These are phyloP conservation scores for Pseudogymnoascus sp. DNA, from an alignment of 2,329 filamentous ascomycete species.

Conservation along the genomic window DNA sequence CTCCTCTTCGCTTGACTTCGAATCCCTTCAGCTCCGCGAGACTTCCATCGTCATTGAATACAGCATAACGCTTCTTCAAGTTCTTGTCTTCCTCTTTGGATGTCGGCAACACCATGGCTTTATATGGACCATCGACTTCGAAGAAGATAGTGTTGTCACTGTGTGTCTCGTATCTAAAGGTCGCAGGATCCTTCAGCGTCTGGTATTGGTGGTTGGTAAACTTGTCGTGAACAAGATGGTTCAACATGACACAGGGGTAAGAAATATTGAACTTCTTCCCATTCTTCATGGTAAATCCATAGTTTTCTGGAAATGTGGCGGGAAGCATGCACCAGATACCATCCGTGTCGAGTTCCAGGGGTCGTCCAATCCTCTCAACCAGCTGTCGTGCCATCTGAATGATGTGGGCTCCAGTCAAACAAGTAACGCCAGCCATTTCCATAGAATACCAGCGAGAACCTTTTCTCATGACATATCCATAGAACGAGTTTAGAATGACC, in stretches of 20 bases:
- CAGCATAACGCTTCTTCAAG: constrained; percentile 96
- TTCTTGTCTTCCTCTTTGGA: constrained; percentile 99
- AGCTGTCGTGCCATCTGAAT: constrained; percentile 93
- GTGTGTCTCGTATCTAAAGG: constrained; percentile 88
- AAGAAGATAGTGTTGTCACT: constrained; percentile 99
- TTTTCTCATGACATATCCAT: constrained; percentile 98
- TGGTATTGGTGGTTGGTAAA: constrained; percentile 99
- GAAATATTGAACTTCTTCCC: constrained; percentile 96
- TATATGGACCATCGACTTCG: constrained; percentile 96
- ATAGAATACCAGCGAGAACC: constrained; percentile 98
- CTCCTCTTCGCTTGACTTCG: constrained; percentile 93
- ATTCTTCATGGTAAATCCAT: constrained; percentile 85
- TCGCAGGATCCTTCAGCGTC: constrained; percentile 69
- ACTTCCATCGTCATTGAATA: constrained; percentile 96
- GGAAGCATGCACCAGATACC: constrained; percentile 99
- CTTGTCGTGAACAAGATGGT: constrained; percentile 86
- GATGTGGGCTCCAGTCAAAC: constrained; percentile 89
- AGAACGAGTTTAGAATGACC: constrained; percentile 98
- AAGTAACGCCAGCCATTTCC: constrained; percentile 98
- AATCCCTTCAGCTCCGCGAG: constrained; percentile 95
- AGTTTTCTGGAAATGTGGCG: constrained; percentile 93
- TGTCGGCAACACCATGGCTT: constrained; percentile 92
- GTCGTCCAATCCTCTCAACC: constrained; percentile 86
- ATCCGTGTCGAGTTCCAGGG: constrained; percentile 91
- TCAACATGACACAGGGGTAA: constrained; percentile 98